A percentile compares a stretch with the other conserved stretches of the same genome.
These are phyloP conservation scores for Polyrhizophydium stewartii DNA, from an alignment of 371 early-diverging fungal genomes.

Conservation along the genomic window DNA sequence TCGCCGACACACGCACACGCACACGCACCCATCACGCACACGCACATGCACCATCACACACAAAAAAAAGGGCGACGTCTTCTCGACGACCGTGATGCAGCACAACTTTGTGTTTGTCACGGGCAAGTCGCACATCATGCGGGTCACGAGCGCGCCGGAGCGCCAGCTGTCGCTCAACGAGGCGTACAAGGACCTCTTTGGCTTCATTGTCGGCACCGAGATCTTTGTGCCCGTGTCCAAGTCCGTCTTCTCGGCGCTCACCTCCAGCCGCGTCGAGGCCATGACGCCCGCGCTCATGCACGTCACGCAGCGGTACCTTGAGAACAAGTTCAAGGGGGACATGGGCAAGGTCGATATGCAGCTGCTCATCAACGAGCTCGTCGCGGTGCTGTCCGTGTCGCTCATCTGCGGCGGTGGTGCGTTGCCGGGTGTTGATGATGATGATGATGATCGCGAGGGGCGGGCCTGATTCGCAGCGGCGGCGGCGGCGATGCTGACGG, in stretches of 20 bases:
- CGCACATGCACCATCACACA: too few relatives aligned
- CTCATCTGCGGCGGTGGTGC: too few relatives aligned
- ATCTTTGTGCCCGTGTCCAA: not conserved
- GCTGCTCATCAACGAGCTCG: too few relatives aligned
- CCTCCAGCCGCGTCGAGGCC: not conserved
- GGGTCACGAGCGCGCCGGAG: not conserved
- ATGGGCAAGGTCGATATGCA: too few relatives aligned
- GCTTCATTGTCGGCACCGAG: not conserved
- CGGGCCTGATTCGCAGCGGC: too few relatives aligned
- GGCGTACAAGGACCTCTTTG: constrained; percentile 2
- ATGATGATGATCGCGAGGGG: too few relatives aligned
- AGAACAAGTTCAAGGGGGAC: not conserved
- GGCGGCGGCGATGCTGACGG: too few relatives aligned
- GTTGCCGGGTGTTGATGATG: too few relatives aligned
- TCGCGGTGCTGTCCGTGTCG: too few relatives aligned
- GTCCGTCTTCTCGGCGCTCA: constrained; percentile 1
- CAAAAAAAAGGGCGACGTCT: too few relatives aligned
- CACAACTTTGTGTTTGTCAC: not conserved
- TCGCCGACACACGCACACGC: too few relatives aligned
- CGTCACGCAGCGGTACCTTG: not conserved
- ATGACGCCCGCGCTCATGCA: not conserved
- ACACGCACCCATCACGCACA: too few relatives aligned
- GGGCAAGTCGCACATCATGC: not conserved
- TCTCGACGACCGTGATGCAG: not conserved
- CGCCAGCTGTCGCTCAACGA: constrained; percentile 1